Base-by-base conservation (phyloP, 2,329 filamentous ascomycete genomes). In the Arthrocladium fulminans region DNA sequence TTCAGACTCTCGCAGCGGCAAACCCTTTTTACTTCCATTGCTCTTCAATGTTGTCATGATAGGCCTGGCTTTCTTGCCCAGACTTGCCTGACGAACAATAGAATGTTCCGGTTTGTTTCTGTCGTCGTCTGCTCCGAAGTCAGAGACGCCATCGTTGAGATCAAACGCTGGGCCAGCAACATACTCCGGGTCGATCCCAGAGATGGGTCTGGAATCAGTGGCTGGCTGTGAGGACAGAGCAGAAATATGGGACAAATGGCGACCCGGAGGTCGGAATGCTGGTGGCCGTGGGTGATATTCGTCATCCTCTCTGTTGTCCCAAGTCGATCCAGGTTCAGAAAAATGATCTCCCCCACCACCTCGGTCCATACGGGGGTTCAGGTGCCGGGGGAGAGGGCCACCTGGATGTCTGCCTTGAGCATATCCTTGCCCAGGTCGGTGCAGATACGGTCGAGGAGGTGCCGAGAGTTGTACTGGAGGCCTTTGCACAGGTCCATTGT, bases 201-300 rank as follows among this genome's bases (percentile, higher is more conserved):
- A 45, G 17, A 45, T 38, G n/a, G 15, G 29, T 23, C 32, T 37
- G 2, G 43, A 37, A 19, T 45, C 43, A 22, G 24, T 37, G 9
- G 43, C 8, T 3, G 29, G 43, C 27, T 45, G 41, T 8, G 41
- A 44, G 12, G 43, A 45, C n/a, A 45, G 17, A 27, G 43, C 43
- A 13, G 43, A 45, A 8, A 45, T 45, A 19, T 45, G 43, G 15
- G 43, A 45, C 10, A 38, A 27, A 37, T 45, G 32, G 15, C 43
- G 29, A 15, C 23, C 29, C 6, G n/a, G 43, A 9, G 17, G 29
- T 29, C n/a, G 29, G 27, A 24, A 37, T 24, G 9, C n/a, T 5
- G 23, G 20, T 27, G 23, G 34, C 2, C 32, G 25, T 15, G 25
- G 8, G 15, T 17, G 44, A 25, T 13, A 15, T 13, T 6, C 19